A percentile compares a stretch with the other conserved stretches of the same genome.
phyloP scores from a whole-genome alignment of 805 yeast species.

The Grigorovia transvaalensis region DNA sequence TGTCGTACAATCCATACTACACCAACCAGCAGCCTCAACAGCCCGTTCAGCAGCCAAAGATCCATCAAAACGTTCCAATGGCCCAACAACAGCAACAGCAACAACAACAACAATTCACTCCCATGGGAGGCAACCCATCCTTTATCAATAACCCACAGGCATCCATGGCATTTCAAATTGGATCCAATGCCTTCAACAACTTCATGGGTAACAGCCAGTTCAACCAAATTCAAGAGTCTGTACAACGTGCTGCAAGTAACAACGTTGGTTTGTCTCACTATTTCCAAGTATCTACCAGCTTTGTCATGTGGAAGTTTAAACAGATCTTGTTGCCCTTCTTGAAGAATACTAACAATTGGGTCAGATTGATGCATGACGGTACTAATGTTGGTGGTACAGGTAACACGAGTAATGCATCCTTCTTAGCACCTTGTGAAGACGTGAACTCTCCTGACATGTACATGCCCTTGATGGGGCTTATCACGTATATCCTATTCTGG shows the following conservation, averaged over 20 bases:
- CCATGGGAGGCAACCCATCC: constrained; percentile 23
- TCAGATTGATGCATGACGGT: constrained; percentile 33
- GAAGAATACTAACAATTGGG: constrained; percentile 74
- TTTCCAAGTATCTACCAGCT: constrained; percentile 84
- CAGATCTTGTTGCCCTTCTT: constrained; percentile 79
- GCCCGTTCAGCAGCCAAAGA: constrained; percentile 1
- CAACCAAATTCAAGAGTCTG: constrained; percentile 38
- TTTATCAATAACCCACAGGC: constrained; percentile 66
- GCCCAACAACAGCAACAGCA: not conserved
- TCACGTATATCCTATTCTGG: constrained; percentile 77
- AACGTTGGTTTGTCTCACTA: constrained; percentile 57
- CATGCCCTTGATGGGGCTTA: constrained; percentile 86
- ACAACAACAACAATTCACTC: constrained; percentile 1
- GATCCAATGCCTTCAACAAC: constrained; percentile 60
- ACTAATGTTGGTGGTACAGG: not conserved
- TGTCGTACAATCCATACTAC: constrained; percentile 40
- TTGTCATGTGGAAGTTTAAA: constrained; percentile 63
- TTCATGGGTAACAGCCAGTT: constrained; percentile 47
- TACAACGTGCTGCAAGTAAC: constrained; percentile 30
- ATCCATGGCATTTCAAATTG: constrained; percentile 78
- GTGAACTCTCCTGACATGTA: constrained; percentile 93
- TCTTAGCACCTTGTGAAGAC: constrained; percentile 69
- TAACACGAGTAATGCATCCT: constrained; percentile 5
- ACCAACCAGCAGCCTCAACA: not conserved
- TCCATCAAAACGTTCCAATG: constrained; percentile 1